These are phyloP conservation scores for Colletotrichum liaoningense DNA, from an alignment of 2,329 filamentous ascomycete genomes.

Conservation along the genomic window DNA sequence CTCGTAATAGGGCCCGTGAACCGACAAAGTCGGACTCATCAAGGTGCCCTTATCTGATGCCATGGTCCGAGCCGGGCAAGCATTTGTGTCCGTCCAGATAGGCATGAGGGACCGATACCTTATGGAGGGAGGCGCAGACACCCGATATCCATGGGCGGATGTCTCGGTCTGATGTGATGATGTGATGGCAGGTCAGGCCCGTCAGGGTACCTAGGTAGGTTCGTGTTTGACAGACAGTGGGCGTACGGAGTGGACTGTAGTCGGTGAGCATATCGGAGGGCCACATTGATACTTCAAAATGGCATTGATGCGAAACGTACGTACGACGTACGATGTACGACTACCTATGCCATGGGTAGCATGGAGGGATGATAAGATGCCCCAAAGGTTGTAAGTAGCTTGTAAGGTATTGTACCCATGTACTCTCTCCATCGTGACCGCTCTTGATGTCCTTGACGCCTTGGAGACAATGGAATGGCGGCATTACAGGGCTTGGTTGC, in stretches of 20 bases:
- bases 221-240: not conserved
- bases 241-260: not conserved
- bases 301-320: not conserved
- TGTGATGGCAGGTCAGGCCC: conserved; percentile 3
- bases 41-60: conserved; percentile 21
- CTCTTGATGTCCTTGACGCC: not conserved
- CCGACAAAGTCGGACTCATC: conserved; percentile 4
- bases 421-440: not conserved
- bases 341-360: not conserved
- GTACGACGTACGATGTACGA: not conserved
- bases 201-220: not conserved
- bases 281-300: not conserved
- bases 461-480: not conserved
- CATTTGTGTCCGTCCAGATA: not conserved
- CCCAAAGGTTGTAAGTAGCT: not conserved
- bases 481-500: not conserved
- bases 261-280: conserved; percentile 15
- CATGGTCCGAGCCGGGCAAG: not conserved
- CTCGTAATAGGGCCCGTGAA: conserved; percentile 1
- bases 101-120: not conserved
- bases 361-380: not conserved
- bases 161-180: conserved; percentile 22
- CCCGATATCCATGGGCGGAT: not conserved
- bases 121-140: not conserved
- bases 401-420: not conserved